A percentile compares a stretch with the other conserved stretches of the same genome.
Evolutionary conservation across 129 eudicot species (phyloP).

Genomic region (Pseudognaphalium luteoalbum): DNA sequence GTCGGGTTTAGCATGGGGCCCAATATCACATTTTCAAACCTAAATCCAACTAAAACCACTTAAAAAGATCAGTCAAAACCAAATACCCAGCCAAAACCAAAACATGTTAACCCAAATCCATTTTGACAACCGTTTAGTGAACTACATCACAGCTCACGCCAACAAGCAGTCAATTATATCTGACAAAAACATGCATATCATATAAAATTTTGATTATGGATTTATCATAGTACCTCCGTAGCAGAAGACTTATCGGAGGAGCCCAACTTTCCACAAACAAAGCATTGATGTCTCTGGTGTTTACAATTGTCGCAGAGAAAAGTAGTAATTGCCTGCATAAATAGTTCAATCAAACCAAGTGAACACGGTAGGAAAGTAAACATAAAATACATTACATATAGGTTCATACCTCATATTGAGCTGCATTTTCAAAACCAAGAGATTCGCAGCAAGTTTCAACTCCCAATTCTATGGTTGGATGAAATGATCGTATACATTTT

Average conservation of each 20-base stretch:
- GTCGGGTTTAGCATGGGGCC: too few relatives aligned
- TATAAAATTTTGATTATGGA: not conserved
- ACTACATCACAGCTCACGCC: too few relatives aligned
- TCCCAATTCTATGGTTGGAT: slow-evolving; percentile 66
- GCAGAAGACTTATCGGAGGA: slow-evolving; percentile 69
- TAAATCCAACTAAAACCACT: too few relatives aligned
- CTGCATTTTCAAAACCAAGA: slow-evolving; percentile 53
- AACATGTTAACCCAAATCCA: not conserved
- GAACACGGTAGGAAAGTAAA: slow-evolving; percentile 1
- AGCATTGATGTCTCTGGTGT: slow-evolving; percentile 76
- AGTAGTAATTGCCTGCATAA: slow-evolving; percentile 52
- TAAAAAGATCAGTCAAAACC: too few relatives aligned
- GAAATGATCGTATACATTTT: slow-evolving; percentile 81
- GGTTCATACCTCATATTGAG: slow-evolving; percentile 59
- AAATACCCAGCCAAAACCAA: not conserved
- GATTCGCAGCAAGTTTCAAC: slow-evolving; percentile 57
- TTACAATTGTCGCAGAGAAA: slow-evolving; percentile 72
- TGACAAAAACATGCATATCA: not conserved
- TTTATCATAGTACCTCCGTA: slow-evolving; percentile 53
- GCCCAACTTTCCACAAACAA: slow-evolving; percentile 71
- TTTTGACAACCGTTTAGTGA: too few relatives aligned
- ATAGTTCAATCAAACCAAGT: slow-evolving; percentile 13
- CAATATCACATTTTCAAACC: too few relatives aligned
- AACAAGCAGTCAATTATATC: too few relatives aligned
- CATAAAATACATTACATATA: slow-evolving; percentile 15